phyloP scores from a whole-genome alignment of 2,329 filamentous ascomycete genomes.

The Zasmidium cellare region DNA sequence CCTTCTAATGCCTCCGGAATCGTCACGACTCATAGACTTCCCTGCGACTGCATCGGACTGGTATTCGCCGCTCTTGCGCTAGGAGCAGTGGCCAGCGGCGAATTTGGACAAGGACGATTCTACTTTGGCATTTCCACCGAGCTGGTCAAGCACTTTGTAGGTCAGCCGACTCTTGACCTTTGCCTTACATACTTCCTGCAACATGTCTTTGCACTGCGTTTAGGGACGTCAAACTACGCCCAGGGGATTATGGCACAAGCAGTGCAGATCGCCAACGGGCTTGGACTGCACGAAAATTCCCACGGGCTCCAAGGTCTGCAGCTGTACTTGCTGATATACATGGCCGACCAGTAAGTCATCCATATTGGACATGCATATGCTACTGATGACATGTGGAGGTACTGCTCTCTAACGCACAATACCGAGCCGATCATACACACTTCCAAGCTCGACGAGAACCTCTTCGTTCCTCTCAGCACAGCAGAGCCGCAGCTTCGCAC shows the following conservation, averaged over 20 bases:
- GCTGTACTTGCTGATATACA: conserved; percentile 8
- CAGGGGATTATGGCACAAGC: background rate
- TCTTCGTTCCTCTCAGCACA: background rate
- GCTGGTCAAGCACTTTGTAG: conserved; percentile 3
- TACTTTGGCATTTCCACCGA: conserved; percentile 4
- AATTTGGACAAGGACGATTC: background rate
- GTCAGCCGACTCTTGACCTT: conserved; percentile 3
- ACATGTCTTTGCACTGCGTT: conserved; percentile 6
- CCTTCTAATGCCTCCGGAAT: background rate
- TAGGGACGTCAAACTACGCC: conserved; percentile 1
- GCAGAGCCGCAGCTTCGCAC: conserved; percentile 2
- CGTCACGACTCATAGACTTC: background rate
- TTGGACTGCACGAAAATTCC: background rate
- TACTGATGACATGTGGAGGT: background rate
- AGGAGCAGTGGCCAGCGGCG: background rate
- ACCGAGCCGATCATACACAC: conserved; percentile 1
- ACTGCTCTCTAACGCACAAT: conserved; percentile 6
- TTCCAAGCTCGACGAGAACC: background rate
- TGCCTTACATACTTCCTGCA: conserved; percentile 7
- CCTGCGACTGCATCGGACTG: background rate
- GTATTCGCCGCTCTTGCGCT: background rate
- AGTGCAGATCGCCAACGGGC: background rate
- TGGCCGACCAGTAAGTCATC: conserved; percentile 8
- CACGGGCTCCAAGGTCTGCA: conserved; percentile 1
- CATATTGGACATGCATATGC: background rate